Conservation (phyloP, 805 yeast species). For the Clavispora carvajalis region DNA sequence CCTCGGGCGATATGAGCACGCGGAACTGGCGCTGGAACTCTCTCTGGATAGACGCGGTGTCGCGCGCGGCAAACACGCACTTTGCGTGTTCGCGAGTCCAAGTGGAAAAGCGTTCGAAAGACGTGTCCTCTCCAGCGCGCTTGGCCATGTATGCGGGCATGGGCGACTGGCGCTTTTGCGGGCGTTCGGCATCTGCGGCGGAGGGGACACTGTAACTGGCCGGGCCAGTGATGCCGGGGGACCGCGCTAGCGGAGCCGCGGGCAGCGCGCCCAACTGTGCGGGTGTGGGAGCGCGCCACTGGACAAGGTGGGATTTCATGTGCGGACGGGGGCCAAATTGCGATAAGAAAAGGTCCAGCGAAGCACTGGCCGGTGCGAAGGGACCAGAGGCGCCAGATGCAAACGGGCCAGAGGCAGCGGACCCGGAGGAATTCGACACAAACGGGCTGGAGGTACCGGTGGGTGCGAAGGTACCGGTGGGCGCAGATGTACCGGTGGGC, state of each 20-base stretch:
- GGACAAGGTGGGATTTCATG: too few relatives aligned
- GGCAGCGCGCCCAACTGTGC: neutral
- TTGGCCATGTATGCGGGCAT: neutral
- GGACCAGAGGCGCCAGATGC: too few relatives aligned
- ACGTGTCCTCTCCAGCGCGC: constrained; percentile 1
- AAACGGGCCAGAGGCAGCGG: neutral
- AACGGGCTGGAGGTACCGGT: too few relatives aligned
- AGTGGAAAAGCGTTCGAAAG: constrained; percentile 3
- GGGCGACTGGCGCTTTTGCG: neutral
- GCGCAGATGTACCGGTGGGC: too few relatives aligned
- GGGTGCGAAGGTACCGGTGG: neutral
- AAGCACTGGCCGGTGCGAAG: too few relatives aligned
- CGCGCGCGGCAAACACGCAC: constrained; percentile 10
- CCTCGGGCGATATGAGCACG: constrained; percentile 5
- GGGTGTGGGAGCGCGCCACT: neutral
- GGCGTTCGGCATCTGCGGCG: neutral
- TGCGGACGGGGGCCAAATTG: too few relatives aligned
- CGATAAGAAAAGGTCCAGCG: too few relatives aligned
- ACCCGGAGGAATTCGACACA: too few relatives aligned
- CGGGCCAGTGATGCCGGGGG: neutral
- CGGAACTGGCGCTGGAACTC: constrained; percentile 5
- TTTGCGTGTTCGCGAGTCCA: constrained; percentile 13
- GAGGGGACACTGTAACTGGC: too few relatives aligned
- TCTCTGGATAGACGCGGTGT: constrained; percentile 5
- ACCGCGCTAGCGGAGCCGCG: neutral